Percentiles rank a stretch among this genome's conserved stretches.
Conservation (phyloP, 768 basidiomycete genomes). For the Hebeloma cylindrosporum region DNA sequence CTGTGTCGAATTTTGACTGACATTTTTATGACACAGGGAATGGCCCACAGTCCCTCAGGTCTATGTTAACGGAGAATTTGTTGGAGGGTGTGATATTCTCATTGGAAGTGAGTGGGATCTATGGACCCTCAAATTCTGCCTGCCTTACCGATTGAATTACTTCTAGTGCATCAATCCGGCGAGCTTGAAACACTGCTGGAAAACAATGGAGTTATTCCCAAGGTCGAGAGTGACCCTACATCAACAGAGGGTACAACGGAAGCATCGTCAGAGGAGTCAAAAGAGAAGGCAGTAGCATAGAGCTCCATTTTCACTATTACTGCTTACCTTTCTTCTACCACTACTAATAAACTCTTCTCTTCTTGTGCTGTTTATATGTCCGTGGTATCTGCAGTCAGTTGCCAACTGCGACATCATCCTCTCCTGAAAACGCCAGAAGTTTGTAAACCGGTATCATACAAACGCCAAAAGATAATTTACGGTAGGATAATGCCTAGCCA, state of each 20-base stretch:
- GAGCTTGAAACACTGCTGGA: constrained; percentile 84
- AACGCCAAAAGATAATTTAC: too few species aligned
- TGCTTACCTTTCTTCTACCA: too few species aligned
- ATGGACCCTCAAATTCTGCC: constrained; percentile 1
- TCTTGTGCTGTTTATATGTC: too few species aligned
- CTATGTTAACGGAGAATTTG: constrained; percentile 92
- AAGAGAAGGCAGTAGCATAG: constrained; percentile 8
- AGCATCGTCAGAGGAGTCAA: background rate
- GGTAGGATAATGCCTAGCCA: too few species aligned
- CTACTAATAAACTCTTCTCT: too few species aligned
- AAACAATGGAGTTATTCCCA: constrained; percentile 68
- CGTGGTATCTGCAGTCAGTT: too few species aligned
- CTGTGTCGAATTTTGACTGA: background rate
- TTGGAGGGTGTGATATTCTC: constrained; percentile 96
- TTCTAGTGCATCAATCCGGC: constrained; percentile 91
- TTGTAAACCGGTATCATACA: background rate
- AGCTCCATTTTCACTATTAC: too few species aligned
- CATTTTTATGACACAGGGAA: constrained; percentile 52
- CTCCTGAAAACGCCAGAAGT: background rate
- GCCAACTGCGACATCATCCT: too few species aligned
- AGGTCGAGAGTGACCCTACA: too few species aligned
- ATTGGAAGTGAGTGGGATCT: constrained; percentile 68
- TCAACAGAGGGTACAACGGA: background rate
- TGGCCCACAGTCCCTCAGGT: constrained; percentile 99
- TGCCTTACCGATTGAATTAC: background rate